A percentile compares a stretch with the other conserved stretches of the same genome.
phyloP scores from a whole-genome alignment of 257 asterid genomes.

The Gardenia jasminoides region DNA sequence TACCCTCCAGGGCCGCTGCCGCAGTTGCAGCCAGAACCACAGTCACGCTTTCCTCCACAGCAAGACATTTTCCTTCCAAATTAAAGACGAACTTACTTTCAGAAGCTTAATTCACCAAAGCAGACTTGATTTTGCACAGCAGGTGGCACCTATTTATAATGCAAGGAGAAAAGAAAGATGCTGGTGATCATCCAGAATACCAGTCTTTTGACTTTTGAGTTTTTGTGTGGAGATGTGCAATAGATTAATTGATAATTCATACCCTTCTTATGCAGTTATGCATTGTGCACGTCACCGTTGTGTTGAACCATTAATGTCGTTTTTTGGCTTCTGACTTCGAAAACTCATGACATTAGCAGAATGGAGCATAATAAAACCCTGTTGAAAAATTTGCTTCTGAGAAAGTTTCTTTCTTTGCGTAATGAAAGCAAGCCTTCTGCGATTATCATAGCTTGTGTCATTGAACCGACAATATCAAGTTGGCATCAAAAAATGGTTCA shows the following conservation, averaged over 20 bases:
- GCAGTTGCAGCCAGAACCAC: conserved; percentile 70
- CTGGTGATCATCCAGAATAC: background rate
- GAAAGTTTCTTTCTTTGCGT: no score
- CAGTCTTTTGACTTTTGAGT: background rate
- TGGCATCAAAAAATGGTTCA: no score
- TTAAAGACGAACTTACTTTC: no score
- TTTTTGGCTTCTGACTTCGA: background rate
- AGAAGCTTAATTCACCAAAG: background rate
- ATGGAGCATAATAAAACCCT: background rate
- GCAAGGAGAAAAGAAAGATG: background rate
- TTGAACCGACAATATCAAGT: no score
- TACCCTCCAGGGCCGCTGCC: conserved; percentile 68
- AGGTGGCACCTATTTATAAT: background rate
- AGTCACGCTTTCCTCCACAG: conserved; percentile 68
- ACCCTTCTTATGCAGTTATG: background rate
- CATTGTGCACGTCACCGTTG: background rate
- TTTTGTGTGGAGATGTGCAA: background rate
- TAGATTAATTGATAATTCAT: background rate
- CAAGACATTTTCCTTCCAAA: conserved; percentile 51
- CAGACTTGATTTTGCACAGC: background rate
- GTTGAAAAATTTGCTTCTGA: no score
- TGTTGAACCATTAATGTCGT: background rate
- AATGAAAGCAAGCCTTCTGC: no score
- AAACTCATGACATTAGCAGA: background rate
- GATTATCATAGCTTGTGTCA: no score